phyloP scores from a whole-genome alignment of 164 flowering plant genomes.

The Stephania japonica region DNA sequence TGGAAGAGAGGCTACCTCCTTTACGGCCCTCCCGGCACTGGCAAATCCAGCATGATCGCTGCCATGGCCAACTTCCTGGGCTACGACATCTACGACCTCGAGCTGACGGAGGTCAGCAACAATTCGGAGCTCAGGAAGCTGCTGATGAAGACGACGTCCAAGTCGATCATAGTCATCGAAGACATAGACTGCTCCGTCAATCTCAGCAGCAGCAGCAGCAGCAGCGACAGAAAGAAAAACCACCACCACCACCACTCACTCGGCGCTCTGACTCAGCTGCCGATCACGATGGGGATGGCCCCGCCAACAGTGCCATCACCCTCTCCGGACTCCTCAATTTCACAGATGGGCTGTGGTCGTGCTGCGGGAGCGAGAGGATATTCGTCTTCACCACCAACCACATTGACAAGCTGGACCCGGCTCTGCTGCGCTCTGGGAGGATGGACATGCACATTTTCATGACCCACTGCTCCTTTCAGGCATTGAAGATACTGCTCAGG shows the following conservation, averaged over 20 bases:
- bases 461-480: constrained; percentile 55
- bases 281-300: too few species aligned
- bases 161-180: constrained; percentile 7
- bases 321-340: constrained; percentile 81
- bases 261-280: too few species aligned
- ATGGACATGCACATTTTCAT: constrained; percentile 88
- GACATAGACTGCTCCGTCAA: constrained; percentile 33
- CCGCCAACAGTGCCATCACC: constrained; percentile 55
- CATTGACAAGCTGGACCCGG: constrained; percentile 80
- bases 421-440: constrained; percentile 70
- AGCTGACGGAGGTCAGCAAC: neutral
- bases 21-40: constrained; percentile 7
- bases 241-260: neutral
- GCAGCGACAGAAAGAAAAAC: neutral
- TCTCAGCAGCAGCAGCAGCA: constrained; percentile 37
- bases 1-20: constrained; percentile 11
- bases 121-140: neutral
- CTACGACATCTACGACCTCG: constrained; percentile 7
- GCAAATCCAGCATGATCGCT: constrained; percentile 6
- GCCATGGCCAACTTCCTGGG: constrained; percentile 9
- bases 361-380: constrained; percentile 85
- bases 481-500: constrained; percentile 58
- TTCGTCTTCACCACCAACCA: constrained; percentile 92
- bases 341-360: constrained; percentile 91
- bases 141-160: constrained; percentile 15